Evolutionary conservation across 768 basidiomycete species (phyloP).

Genomic region (Mycena polygramma): DNA sequence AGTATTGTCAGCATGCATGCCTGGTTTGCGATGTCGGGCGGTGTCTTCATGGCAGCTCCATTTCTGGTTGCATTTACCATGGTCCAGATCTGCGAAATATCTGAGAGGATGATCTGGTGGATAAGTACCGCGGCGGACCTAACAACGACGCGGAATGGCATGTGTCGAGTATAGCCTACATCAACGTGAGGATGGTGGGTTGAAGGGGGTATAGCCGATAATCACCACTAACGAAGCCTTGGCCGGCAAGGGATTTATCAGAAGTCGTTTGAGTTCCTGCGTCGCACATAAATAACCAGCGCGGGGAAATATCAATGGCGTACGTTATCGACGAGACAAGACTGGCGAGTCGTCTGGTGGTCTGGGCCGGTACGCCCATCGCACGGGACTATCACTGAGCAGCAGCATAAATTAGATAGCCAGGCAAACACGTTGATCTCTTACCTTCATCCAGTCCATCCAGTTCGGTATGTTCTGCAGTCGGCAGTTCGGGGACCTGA

Average conservation of each 20-base stretch:
- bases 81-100: conserved; percentile 16
- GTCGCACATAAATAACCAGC: background rate
- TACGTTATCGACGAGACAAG: conserved; percentile 29
- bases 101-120: background rate
- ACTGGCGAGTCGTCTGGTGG: conserved; percentile 8
- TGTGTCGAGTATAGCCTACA: conserved; percentile 21
- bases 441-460: conserved; percentile 28
- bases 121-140: background rate
- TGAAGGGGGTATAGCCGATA: background rate
- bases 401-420: background rate
- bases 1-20: background rate
- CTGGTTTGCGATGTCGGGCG: background rate
- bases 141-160: conserved; percentile 27
- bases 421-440: background rate
- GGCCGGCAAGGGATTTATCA: conserved; percentile 17
- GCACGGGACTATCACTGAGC: conserved; percentile 20
- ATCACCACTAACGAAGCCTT: conserved; percentile 19
- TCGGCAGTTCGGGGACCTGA: conserved; percentile 16
- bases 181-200: too few species aligned
- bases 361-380: conserved; percentile 11
- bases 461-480: conserved; percentile 15
- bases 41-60: background rate
- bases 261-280: conserved; percentile 27
- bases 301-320: background rate
- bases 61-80: conserved; percentile 9